Evolutionary conservation across 352 stramenopile genomes (phyloP), one percentile per base, ranked within the genome.

Genomic region (Pythium pyrilobum): DNA sequence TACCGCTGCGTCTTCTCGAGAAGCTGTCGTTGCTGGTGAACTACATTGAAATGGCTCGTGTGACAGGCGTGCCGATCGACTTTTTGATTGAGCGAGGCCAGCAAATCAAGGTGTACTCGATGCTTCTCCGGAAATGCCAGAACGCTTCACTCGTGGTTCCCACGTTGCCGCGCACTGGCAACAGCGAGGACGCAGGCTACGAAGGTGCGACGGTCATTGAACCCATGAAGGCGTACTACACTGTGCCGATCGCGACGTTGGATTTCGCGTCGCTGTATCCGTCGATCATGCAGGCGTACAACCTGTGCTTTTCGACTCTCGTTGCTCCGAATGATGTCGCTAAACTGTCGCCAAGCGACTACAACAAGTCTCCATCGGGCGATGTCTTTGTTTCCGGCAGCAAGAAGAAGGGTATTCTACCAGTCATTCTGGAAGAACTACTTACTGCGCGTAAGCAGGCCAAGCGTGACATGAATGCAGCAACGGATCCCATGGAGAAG

Each of bases 221-320:
- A 41, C 97, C 97, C 1, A 98, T 98, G 69, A 99, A 98, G 64
- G 96, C 85, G 4, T 99, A 98, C 67, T 99, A 99, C 75, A 82
- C 98, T 42, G 93, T 98, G 40, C 97, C 97, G 11, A 99, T 99
- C 67, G 96, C 96, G 16, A 99, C 97, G 38, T 69, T 99, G 45
- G 97, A 99, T 92, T 99, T 99, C 74, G 97, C 97, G 11, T 99
- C 96, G n/a, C 80, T 99, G 59, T 99, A 99, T 67, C 97, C 97
- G 40, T 99, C 96, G 43, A 99, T 99, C 71, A 99, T 99, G 97
- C 96, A 99, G 66, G 97, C 96, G 8, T 97, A 99, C 74, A 99
- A 99, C 67, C 64, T 99, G 9, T 99, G 97, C 73, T 99, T 99
- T 77, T 99, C 96, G 28, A 99, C 97, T n/a, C 81, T 99, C 18